phyloP scores from a whole-genome alignment of 805 yeast species.

The Ogataea glucozyma region DNA sequence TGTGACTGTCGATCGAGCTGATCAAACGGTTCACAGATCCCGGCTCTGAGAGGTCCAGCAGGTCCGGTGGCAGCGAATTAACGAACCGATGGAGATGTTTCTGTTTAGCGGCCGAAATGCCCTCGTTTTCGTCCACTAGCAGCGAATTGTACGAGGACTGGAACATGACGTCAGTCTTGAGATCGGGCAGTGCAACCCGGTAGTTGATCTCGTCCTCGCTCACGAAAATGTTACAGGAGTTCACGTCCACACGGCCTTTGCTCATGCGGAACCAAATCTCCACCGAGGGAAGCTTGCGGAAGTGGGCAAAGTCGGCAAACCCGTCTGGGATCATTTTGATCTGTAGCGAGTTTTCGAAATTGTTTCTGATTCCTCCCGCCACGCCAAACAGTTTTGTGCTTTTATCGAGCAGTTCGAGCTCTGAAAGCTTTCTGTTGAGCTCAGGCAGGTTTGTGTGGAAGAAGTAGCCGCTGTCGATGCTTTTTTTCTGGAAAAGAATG shows the following conservation, averaged over 20 bases:
- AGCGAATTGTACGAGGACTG: constrained; percentile 33
- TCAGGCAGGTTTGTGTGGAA: constrained; percentile 33
- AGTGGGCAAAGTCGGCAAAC: constrained; percentile 24
- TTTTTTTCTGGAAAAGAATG: constrained; percentile 22
- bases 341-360: constrained; percentile 31
- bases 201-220: constrained; percentile 32
- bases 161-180: constrained; percentile 32
- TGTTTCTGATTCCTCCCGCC: constrained; percentile 33
- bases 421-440: constrained; percentile 24
- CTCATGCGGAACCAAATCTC: constrained; percentile 35
- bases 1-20: constrained; percentile 18
- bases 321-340: constrained; percentile 37
- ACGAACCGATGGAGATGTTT: constrained; percentile 24
- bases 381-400: constrained; percentile 29
- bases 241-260: constrained; percentile 22
- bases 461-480: constrained; percentile 12
- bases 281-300: constrained; percentile 30
- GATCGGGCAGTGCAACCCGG: constrained; percentile 28
- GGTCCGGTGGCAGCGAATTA: constrained; percentile 22
- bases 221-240: constrained; percentile 27
- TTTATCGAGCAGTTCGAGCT: constrained; percentile 28
- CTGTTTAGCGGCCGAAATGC: constrained; percentile 20
- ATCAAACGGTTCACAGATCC: constrained; percentile 19
- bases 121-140: constrained; percentile 22
- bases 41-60: constrained; percentile 24